Evolutionary conservation across 768 basidiomycete species (phyloP).

Genomic region (Lanmaoa rubissima): DNA sequence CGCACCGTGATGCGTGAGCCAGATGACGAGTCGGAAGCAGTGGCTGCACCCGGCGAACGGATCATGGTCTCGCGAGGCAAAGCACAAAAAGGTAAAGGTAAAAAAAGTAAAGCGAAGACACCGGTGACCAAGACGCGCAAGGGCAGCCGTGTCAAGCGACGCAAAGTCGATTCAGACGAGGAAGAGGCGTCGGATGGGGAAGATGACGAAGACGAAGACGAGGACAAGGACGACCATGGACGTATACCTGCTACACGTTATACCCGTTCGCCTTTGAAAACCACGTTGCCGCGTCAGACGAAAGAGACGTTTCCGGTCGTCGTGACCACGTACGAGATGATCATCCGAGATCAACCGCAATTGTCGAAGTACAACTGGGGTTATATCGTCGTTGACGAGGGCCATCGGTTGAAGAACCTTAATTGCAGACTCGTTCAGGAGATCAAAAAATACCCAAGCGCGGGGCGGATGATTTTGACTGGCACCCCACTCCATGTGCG

Average conservation of each 20-base stretch:
- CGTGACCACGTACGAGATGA: constrained; percentile 90
- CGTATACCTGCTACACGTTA: constrained; percentile 20
- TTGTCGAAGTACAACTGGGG: constrained; percentile 72
- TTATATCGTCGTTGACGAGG: constrained; percentile 95
- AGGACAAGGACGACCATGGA: constrained; percentile 7
- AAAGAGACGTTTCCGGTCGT: constrained; percentile 68
- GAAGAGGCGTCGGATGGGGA: constrained; percentile 11
- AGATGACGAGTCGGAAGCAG: constrained; percentile 24
- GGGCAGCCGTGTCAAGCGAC: constrained; percentile 18
- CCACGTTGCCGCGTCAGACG: constrained; percentile 9
- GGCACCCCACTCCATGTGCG: constrained; percentile 94
- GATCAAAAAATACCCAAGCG: constrained; percentile 82
- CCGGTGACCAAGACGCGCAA: constrained; percentile 12
- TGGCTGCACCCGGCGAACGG: constrained; percentile 22
- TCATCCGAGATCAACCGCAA: constrained; percentile 76
- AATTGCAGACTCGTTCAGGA: constrained; percentile 88
- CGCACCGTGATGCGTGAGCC: constrained; percentile 51
- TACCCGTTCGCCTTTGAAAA: constrained; percentile 10
- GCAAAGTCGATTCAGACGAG: constrained; percentile 14
- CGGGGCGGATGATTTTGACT: constrained; percentile 89
- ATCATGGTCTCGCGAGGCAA: constrained; percentile 23
- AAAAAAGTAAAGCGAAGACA: constrained; percentile 9
- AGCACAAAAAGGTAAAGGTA: constrained; percentile 19
- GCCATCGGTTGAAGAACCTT: constrained; percentile 93
- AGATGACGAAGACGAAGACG: constrained; percentile 13